Conservation (phyloP, 2,329 filamentous ascomycete species). For the Cladosporium sp. region DNA sequence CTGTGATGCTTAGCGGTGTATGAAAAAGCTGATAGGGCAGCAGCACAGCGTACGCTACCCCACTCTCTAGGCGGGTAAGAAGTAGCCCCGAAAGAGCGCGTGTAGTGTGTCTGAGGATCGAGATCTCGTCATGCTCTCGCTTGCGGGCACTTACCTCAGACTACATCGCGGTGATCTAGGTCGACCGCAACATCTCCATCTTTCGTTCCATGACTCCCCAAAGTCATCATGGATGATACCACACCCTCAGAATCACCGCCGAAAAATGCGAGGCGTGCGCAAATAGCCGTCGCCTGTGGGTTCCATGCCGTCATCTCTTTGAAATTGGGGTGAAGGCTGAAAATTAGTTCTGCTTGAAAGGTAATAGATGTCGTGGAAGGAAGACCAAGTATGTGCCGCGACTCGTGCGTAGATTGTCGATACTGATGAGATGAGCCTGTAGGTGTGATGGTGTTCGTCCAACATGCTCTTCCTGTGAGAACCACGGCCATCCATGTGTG, state of each 20-base stretch:
- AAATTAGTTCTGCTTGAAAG: neutral
- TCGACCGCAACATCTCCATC: neutral
- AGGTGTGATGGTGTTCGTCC: slow-evolving; percentile 6
- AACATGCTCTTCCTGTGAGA: neutral
- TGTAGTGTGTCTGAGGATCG: neutral
- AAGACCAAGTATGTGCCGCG: neutral
- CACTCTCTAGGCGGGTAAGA: neutral
- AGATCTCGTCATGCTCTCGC: neutral
- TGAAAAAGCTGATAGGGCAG: neutral
- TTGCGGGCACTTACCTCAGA: neutral
- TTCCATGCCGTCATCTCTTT: neutral
- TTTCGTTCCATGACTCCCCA: neutral
- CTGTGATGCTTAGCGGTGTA: neutral
- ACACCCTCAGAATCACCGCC: neutral
- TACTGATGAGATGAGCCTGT: neutral
- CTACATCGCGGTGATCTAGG: neutral
- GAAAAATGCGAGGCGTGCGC: neutral
- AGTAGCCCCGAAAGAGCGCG: neutral
- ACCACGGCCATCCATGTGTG: neutral
- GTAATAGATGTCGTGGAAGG: neutral
- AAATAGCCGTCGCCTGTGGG: slow-evolving; percentile 7
- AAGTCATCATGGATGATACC: neutral
- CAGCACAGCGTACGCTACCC: neutral
- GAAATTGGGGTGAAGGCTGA: neutral
- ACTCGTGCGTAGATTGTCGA: neutral